Percentiles rank a stretch among this genome's conserved stretches.
phyloP scores from a whole-genome alignment of 1,139 yeast genomes.

The Candida sp. region DNA sequence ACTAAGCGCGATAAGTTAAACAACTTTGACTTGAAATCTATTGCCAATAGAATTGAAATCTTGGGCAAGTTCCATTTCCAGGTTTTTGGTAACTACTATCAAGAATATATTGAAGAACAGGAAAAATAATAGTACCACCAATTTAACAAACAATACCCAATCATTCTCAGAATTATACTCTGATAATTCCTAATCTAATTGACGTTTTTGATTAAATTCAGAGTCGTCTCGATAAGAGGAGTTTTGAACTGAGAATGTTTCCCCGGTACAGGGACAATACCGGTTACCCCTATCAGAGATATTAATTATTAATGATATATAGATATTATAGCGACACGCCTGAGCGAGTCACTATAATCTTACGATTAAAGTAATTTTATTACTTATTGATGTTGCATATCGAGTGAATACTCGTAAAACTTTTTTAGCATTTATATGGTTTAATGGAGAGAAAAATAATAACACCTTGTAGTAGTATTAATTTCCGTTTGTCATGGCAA shows the following conservation, averaged over 20 bases:
- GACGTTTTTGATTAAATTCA: too few relatives aligned
- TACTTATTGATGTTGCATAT: constrained; percentile 1
- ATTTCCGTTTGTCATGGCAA: too few relatives aligned
- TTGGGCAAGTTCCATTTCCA: constrained; percentile 70
- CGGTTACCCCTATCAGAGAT: constrained; percentile 3
- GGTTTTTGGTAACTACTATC: constrained; percentile 61
- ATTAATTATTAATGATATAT: constrained; percentile 1
- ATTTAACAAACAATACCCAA: background rate
- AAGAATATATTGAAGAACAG: constrained; percentile 10
- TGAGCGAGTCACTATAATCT: background rate
- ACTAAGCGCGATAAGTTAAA: background rate
- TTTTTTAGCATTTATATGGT: constrained; percentile 2
- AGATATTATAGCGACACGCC: constrained; percentile 8
- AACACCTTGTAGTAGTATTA: too few relatives aligned
- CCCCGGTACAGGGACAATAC: too few relatives aligned
- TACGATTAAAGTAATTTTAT: background rate
- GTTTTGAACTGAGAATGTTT: too few relatives aligned
- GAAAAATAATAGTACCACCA: background rate
- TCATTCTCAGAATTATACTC: background rate
- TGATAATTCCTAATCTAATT: too few relatives aligned
- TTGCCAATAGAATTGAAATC: constrained; percentile 52
- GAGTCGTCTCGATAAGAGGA: too few relatives aligned
- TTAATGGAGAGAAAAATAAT: constrained; percentile 1
- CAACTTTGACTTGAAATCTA: constrained; percentile 40
- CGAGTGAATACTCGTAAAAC: constrained; percentile 1